Evolutionary conservation across 805 yeast genomes (phyloP).

Genomic region (Nakazawaea anatomiae): DNA sequence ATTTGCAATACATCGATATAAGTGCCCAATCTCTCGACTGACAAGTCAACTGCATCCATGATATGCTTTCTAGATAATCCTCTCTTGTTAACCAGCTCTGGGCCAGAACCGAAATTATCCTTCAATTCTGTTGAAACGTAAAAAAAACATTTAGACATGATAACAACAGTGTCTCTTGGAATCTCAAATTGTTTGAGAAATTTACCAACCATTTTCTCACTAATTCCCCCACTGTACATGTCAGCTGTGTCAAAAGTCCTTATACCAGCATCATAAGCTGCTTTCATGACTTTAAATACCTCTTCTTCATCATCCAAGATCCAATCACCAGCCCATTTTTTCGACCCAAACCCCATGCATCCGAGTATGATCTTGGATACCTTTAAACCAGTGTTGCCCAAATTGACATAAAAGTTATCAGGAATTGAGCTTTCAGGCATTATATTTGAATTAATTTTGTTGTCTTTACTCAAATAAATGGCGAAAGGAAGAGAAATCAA

Average conservation of each 20-base stretch:
- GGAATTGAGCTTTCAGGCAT: not conserved
- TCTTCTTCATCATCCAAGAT: conserved; percentile 39
- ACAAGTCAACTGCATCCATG: conserved; percentile 32
- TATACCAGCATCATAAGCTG: conserved; percentile 37
- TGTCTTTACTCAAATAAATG: too few species aligned
- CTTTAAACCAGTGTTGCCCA: conserved; percentile 29
- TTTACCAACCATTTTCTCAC: conserved; percentile 21
- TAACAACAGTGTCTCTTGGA: conserved; percentile 22
- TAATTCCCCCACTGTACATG: conserved; percentile 21
- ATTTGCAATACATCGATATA: conserved; percentile 49
- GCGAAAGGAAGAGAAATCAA: too few species aligned
- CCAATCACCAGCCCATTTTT: conserved; percentile 33
- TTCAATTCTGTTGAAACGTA: conserved; percentile 12
- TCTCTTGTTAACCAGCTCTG: conserved; percentile 22
- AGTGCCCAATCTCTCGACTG: conserved; percentile 42
- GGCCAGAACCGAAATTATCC: not conserved
- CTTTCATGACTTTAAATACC: conserved; percentile 35
- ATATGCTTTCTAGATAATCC: conserved; percentile 43
- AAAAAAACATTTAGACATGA: conserved; percentile 20
- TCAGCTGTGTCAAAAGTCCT: conserved; percentile 41
- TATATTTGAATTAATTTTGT: too few species aligned
- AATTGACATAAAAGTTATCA: not conserved
- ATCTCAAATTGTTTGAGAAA: conserved; percentile 22
- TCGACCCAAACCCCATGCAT: conserved; percentile 29
- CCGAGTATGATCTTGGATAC: conserved; percentile 29